Percentiles rank a stretch among this genome's conserved stretches.
These are phyloP conservation scores for Pichia sorboxylosa DNA, from an alignment of 1,139 yeast species.

Conservation along the genomic window DNA sequence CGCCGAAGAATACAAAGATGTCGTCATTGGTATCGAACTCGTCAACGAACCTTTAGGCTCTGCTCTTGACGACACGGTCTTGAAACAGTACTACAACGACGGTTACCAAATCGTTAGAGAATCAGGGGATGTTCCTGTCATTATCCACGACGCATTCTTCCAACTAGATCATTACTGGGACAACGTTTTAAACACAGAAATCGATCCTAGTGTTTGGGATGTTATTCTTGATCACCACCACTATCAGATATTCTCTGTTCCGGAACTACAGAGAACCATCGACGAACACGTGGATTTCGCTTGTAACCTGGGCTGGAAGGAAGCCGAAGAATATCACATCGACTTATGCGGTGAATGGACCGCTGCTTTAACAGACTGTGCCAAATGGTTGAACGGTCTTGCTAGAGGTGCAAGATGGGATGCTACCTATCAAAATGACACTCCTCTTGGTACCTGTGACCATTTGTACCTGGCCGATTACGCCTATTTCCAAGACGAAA, in stretches of 20 bases:
- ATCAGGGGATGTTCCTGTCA: constrained; percentile 29
- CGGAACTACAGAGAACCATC: constrained; percentile 29
- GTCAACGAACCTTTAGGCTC: constrained; percentile 54
- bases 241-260: constrained; percentile 44
- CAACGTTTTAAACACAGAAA: constrained; percentile 30
- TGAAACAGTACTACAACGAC: constrained; percentile 32
- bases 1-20: constrained; percentile 30
- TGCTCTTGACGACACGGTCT: constrained; percentile 27
- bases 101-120: constrained; percentile 31
- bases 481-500: constrained; percentile 23
- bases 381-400: constrained; percentile 54
- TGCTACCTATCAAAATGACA: constrained; percentile 32
- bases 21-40: constrained; percentile 50
- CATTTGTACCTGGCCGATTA: constrained; percentile 18
- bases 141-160: constrained; percentile 48
- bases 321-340: constrained; percentile 29
- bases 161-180: constrained; percentile 39
- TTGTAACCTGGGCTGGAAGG: constrained; percentile 19
- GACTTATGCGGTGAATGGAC: constrained; percentile 66
- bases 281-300: constrained; percentile 28
- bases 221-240: constrained; percentile 55
- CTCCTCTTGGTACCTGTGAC: constrained; percentile 30
- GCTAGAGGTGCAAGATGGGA: constrained; percentile 50
- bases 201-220: constrained; percentile 21
- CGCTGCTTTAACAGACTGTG: constrained; percentile 75